Percentiles rank a stretch among this genome's conserved stretches.
Evolutionary conservation across 352 stramenopile genomes (phyloP).

Genomic region (Pilasporangium apinafurcum): DNA sequence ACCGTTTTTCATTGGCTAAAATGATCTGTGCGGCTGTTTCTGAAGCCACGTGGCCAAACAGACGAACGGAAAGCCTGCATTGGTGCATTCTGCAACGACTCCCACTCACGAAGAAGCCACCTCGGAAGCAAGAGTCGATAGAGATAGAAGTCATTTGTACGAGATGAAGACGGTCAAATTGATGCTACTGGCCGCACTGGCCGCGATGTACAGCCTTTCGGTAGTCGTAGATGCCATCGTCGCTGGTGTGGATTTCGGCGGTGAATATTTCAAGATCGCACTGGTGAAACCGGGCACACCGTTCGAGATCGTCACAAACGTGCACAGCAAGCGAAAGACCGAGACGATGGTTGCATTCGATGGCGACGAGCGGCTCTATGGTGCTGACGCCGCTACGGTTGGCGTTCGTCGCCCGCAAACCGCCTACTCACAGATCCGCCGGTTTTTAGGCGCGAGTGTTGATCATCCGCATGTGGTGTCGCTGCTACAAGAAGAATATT

Average conservation of each 20-base stretch:
- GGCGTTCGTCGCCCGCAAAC: conserved; percentile 90
- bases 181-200: conserved; percentile 13
- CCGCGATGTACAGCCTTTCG: conserved; percentile 3
- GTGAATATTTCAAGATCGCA: conserved; percentile 85
- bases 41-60: not conserved
- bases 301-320: conserved; percentile 97
- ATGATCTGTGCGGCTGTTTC: not conserved
- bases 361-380: conserved; percentile 92
- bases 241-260: conserved; percentile 94
- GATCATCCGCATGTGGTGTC: conserved; percentile 63
- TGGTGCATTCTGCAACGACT: too few relatives aligned
- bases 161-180: conserved; percentile 16
- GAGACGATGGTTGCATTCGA: conserved; percentile 92
- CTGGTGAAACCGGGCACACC: conserved; percentile 91
- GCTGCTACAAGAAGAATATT: conserved; percentile 66
- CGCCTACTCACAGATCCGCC: conserved; percentile 85
- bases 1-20: not conserved
- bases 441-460: conserved; percentile 84
- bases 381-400: conserved; percentile 90
- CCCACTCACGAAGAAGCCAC: too few relatives aligned
- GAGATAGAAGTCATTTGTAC: too few relatives aligned
- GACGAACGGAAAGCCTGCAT: not conserved
- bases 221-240: conserved; percentile 50
- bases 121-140: too few relatives aligned
- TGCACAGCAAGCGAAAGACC: conserved; percentile 98